These are phyloP conservation scores for Zygnema circumcarinatum DNA, from an alignment of 139 green algal genomes.

Conservation along the genomic window DNA sequence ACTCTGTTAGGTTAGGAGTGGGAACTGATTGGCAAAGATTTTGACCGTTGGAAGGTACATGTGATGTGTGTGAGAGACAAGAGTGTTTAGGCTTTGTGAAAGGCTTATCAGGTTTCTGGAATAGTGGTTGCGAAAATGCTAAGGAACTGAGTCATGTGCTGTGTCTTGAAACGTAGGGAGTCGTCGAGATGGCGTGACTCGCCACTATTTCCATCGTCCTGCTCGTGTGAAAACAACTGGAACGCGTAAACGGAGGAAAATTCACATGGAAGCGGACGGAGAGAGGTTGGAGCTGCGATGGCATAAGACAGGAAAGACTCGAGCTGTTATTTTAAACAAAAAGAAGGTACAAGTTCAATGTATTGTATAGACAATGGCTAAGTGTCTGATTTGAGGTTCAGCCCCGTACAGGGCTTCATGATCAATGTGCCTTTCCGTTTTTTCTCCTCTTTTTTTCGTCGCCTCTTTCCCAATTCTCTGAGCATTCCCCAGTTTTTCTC, in stretches of 20 bases:
- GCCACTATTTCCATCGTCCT: slow-evolving; percentile 45
- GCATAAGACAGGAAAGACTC: slow-evolving; percentile 51
- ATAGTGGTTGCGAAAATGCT: too few relatives aligned
- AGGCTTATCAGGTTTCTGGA: neutral
- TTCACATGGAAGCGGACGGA: neutral
- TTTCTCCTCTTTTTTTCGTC: neutral
- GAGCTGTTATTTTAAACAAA: slow-evolving; percentile 5
- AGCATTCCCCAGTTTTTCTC: neutral
- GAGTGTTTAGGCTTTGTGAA: neutral
- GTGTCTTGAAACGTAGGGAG: too few relatives aligned
- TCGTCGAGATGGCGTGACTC: neutral
- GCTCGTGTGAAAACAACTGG: neutral
- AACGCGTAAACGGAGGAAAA: slow-evolving; percentile 26
- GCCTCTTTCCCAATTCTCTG: neutral
- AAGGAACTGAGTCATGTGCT: too few relatives aligned
- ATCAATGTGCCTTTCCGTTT: neutral
- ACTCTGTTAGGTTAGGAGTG: neutral
- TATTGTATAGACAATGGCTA: neutral
- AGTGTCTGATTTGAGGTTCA: slow-evolving; percentile 7
- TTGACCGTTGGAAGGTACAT: neutral
- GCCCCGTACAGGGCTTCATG: neutral
- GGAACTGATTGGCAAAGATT: too few relatives aligned
- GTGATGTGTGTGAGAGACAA: neutral
- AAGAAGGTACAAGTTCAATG: slow-evolving; percentile 3
- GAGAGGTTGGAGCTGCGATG: slow-evolving; percentile 2